Evolutionary conservation across 2,329 filamentous ascomycete genomes (phyloP).

Genomic region (Xylaria sp.): DNA sequence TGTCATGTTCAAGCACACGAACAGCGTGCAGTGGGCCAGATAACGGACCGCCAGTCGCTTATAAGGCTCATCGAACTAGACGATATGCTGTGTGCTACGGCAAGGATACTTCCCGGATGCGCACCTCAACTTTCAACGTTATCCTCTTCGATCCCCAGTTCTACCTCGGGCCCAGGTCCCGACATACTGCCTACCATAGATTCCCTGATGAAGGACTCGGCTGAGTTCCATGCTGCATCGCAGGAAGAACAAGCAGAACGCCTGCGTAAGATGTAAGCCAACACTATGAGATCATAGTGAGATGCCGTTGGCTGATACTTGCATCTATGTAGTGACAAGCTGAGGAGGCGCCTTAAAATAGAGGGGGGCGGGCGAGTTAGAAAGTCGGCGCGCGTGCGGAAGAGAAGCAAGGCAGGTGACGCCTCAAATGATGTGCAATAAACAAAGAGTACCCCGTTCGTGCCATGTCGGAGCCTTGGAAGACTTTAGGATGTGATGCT

Average conservation of each 20-base stretch:
- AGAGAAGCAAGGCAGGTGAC: conserved; percentile 25
- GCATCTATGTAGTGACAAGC: conserved; percentile 31
- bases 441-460: background rate
- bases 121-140: background rate
- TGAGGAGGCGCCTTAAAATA: conserved; percentile 39
- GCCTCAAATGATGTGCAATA: conserved; percentile 13
- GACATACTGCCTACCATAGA: background rate
- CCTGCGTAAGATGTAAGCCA: conserved; percentile 31
- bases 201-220: conserved; percentile 4
- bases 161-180: background rate
- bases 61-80: background rate
- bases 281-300: background rate
- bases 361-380: conserved; percentile 37
- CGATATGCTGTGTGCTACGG: background rate
- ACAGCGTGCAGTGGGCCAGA: conserved; percentile 37
- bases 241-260: conserved; percentile 28
- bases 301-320: conserved; percentile 11
- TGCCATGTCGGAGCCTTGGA: background rate
- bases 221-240: conserved; percentile 14
- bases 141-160: conserved; percentile 7
- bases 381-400: conserved; percentile 30
- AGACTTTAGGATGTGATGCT: background rate
- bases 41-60: background rate
- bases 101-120: background rate
- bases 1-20: conserved; percentile 40